Evolutionary conservation across 2,329 filamentous ascomycete species (phyloP).

Genomic region (Trichoderma pleuroti): DNA sequence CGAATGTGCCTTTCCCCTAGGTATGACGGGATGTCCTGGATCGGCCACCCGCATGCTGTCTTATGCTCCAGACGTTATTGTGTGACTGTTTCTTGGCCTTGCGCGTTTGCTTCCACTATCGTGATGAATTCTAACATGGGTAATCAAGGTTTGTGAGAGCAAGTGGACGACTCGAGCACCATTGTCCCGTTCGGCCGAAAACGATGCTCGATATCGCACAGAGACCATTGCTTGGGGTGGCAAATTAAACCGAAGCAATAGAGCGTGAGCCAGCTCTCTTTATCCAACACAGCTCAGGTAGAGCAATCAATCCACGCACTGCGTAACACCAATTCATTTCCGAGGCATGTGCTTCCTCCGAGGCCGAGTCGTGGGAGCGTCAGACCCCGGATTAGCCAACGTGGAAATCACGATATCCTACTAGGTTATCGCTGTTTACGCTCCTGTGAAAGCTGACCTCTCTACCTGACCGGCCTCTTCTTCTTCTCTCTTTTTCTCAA

Average conservation of each 20-base stretch:
- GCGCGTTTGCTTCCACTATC: neutral
- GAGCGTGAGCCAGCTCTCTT: neutral
- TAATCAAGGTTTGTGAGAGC: neutral
- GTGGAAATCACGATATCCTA: neutral
- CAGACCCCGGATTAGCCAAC: neutral
- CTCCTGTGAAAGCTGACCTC: neutral
- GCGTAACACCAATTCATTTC: neutral
- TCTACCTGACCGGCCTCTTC: neutral
- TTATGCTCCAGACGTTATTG: slow-evolving; percentile 9
- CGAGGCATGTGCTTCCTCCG: slow-evolving; percentile 1
- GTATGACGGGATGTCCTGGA: slow-evolving; percentile 3
- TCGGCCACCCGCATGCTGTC: slow-evolving; percentile 1
- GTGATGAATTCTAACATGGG: neutral
- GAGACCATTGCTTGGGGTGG: neutral
- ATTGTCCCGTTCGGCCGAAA: neutral
- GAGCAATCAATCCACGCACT: neutral
- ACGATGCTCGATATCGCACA: neutral
- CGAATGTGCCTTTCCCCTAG: neutral
- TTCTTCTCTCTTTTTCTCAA: neutral
- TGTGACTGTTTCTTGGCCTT: slow-evolving; percentile 7
- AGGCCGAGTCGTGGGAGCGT: neutral
- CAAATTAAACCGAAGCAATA: neutral
- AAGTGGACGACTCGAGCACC: neutral
- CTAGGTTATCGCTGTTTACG: neutral
- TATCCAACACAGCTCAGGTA: neutral